Base-by-base conservation (phyloP, 768 basidiomycete genomes). In the Pholiota microspora region DNA sequence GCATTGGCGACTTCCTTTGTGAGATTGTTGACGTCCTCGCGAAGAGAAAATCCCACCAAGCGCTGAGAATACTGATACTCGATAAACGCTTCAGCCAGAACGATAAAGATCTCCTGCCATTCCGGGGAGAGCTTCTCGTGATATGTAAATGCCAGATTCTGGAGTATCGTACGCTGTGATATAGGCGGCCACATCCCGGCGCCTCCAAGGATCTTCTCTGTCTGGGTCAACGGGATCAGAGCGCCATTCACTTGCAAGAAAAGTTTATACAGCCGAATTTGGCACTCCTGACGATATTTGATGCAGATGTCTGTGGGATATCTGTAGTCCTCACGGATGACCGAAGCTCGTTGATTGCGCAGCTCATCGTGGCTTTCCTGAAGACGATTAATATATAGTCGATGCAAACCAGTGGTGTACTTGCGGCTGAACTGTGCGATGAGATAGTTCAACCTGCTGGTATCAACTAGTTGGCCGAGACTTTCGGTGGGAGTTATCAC, bases 61-160 rank as follows among this genome's bases (percentile, higher is more conserved):
- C 76, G 67, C 24, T 69, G 66, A n/a, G 73, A 61, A 45, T 70
- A 72, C 28, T 79, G 77, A 25, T 71, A 64, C 12, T 64, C 58
- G 1, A 77, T 55, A 6, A 67, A 53, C 2, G 63, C 56, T 42
- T 68, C 58, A 6, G 69, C 65, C 15, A 77, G 51, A 12, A 12
- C 21, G 12, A 65, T 55, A 13, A 79, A 57, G 53, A 54, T 62
- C 13, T 51, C 25, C 47, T 55, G 52, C 77, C 78, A 79, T 7
- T 56, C 18, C 0, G 49, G 1, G 15, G 3, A 32, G 59, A 6
- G 29, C 12, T 31, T 12, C 29, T 31, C 29, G 1, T 32, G n/a
- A 3, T 67, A 65, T 7, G 63, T 58, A 12, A 64, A 67, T 8
- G 68, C 64, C 36, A 77, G 62, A 6, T 36, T 56, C 13, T 51